Percentiles rank a stretch among this genome's conserved stretches.
phyloP scores from a whole-genome alignment of 2,329 filamentous ascomycete species.

The Emergomyces africanus region DNA sequence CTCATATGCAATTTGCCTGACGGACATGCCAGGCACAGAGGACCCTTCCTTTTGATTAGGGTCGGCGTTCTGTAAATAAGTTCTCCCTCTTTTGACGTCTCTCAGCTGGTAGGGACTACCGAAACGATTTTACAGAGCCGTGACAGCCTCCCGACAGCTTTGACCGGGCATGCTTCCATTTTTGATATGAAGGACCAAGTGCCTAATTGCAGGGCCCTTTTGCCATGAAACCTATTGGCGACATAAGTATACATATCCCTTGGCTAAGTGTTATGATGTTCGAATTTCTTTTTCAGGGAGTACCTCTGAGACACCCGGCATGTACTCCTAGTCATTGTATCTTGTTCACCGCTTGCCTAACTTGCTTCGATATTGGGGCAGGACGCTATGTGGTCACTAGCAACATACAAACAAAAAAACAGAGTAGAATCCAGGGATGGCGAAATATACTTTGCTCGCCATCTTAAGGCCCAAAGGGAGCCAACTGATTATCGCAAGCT shows the following conservation, averaged over 20 bases:
- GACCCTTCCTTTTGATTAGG: not conserved
- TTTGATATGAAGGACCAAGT: not conserved
- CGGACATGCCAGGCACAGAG: not conserved
- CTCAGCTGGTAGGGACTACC: not conserved
- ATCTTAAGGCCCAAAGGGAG: not conserved
- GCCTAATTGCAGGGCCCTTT: not conserved
- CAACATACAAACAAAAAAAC: constrained; percentile 9
- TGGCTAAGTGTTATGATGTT: not conserved
- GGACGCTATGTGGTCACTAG: constrained; percentile 8
- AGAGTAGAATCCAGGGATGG: constrained; percentile 4
- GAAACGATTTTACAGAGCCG: constrained; percentile 1
- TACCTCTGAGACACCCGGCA: constrained; percentile 7
- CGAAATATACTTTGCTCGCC: not conserved
- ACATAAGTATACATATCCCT: not conserved
- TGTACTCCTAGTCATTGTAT: constrained; percentile 3
- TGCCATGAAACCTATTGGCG: not conserved
- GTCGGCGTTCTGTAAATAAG: not conserved
- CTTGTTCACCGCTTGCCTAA: constrained; percentile 10
- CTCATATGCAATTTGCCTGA: constrained; percentile 1
- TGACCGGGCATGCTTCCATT: not conserved
- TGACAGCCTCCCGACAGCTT: not conserved
- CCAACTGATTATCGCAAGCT: not conserved
- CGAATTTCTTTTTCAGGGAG: not conserved
- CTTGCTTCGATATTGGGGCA: constrained; percentile 9
- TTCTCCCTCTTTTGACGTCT: not conserved